A percentile compares a stretch with the other conserved stretches of the same genome.
These are phyloP conservation scores for Cantharellus anzutake DNA, from an alignment of 768 basidiomycete species.

Conservation along the genomic window DNA sequence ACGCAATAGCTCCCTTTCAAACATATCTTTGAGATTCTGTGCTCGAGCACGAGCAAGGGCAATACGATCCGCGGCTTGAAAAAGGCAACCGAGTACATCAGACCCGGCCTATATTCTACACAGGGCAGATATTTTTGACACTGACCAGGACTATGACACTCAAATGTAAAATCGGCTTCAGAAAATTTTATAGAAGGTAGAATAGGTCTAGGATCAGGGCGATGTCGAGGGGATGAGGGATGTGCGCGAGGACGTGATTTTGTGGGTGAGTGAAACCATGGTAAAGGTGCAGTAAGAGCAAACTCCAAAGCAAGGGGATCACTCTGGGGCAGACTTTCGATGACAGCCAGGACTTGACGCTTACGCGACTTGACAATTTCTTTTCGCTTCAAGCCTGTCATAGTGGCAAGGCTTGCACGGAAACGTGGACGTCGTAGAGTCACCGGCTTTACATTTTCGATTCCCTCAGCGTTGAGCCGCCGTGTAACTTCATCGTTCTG, in stretches of 20 bases:
- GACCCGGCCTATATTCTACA: conserved; percentile 5
- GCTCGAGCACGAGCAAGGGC: conserved; percentile 52
- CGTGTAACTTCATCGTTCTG: too few species aligned
- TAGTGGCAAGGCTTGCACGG: conserved; percentile 9
- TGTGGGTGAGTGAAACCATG: conserved; percentile 1
- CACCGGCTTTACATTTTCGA: background rate
- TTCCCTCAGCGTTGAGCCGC: too few species aligned
- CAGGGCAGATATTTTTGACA: conserved; percentile 16
- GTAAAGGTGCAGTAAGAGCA: conserved; percentile 34
- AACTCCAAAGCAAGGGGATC: conserved; percentile 62
- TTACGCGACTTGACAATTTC: conserved; percentile 49
- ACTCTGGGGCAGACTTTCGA: conserved; percentile 44
- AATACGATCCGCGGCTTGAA: conserved; percentile 51
- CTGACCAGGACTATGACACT: conserved; percentile 53
- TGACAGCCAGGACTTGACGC: conserved; percentile 41
- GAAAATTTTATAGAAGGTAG: background rate
- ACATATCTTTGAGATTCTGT: conserved; percentile 38
- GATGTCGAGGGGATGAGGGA: background rate
- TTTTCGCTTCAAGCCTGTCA: conserved; percentile 57
- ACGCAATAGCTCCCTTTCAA: conserved; percentile 53
- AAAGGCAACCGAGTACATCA: conserved; percentile 9
- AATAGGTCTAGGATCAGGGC: background rate
- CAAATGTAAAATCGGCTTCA: conserved; percentile 36
- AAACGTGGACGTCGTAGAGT: background rate
- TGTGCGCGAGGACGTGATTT: background rate